Evolutionary conservation across 805 yeast genomes (phyloP).

Genomic region (Deakozyma indianensis): DNA sequence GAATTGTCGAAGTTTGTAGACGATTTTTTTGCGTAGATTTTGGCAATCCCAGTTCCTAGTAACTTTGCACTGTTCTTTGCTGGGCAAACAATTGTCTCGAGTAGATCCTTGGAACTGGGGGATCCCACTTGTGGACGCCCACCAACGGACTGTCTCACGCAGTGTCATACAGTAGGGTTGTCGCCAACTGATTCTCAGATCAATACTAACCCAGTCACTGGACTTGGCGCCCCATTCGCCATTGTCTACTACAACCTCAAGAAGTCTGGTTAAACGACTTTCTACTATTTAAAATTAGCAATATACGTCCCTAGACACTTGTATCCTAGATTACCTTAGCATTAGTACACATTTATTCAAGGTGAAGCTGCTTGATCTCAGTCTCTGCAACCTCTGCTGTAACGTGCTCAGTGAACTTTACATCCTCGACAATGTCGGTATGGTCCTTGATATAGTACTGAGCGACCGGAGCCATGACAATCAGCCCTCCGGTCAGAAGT

Average conservation of each 20-base stretch:
- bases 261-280: conserved; percentile 61
- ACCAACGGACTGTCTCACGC: no score
- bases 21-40: no score
- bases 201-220: conserved; percentile 28
- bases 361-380: not conserved
- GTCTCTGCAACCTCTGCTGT: not conserved
- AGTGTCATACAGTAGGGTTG: no score
- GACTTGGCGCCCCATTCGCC: conserved; percentile 65
- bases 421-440: not conserved
- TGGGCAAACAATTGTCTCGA: no score
- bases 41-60: no score
- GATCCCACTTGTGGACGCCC: no score
- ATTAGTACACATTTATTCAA: not conserved
- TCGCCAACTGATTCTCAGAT: no score
- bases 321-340: not conserved
- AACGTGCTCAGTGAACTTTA: not conserved
- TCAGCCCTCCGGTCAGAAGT: conserved; percentile 31
- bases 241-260: conserved; percentile 69
- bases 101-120: no score
- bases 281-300: not conserved
- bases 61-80: no score
- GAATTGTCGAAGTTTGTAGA: no score
- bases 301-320: no score
- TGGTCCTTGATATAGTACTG: not conserved
- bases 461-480: conserved; percentile 17